A percentile compares a stretch with the other conserved stretches of the same genome.
phyloP scores from a whole-genome alignment of 2,329 filamentous ascomycete species.

The Aureobasidium namibiae region DNA sequence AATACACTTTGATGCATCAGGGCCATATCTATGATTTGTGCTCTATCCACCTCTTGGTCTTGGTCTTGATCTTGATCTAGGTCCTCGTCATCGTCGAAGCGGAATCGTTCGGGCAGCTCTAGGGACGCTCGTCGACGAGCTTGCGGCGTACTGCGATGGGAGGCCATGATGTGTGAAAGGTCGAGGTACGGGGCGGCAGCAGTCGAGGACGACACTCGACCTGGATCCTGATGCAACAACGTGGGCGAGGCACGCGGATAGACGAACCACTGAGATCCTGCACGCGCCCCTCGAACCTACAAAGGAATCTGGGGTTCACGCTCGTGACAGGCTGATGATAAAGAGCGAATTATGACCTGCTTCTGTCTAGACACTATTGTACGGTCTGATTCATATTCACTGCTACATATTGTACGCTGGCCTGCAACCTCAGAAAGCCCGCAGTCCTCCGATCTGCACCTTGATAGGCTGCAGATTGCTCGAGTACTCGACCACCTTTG shows the following conservation, averaged over 20 bases:
- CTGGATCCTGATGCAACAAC: conserved; percentile 3
- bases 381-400: background rate
- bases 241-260: conserved; percentile 11
- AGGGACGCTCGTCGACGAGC: conserved; percentile 13
- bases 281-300: background rate
- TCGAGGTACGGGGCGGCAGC: background rate
- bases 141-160: background rate
- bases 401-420: background rate
- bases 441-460: background rate
- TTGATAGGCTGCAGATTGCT: conserved; percentile 1
- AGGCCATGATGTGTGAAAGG: background rate
- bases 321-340: background rate
- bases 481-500: background rate
- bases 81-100: conserved; percentile 21
- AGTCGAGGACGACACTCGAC: background rate
- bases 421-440: background rate
- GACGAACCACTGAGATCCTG: background rate
- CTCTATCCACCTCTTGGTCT: conserved; percentile 52
- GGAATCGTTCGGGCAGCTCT: conserved; percentile 20
- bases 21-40: conserved; percentile 39
- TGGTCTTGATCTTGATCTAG: conserved; percentile 17
- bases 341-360: background rate
- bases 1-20: conserved; percentile 95
- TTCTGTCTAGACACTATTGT: background rate
- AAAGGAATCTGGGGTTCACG: background rate